Evolutionary conservation across 2,329 filamentous ascomycete genomes (phyloP).

Genomic region (Pleomassaria siparia): DNA sequence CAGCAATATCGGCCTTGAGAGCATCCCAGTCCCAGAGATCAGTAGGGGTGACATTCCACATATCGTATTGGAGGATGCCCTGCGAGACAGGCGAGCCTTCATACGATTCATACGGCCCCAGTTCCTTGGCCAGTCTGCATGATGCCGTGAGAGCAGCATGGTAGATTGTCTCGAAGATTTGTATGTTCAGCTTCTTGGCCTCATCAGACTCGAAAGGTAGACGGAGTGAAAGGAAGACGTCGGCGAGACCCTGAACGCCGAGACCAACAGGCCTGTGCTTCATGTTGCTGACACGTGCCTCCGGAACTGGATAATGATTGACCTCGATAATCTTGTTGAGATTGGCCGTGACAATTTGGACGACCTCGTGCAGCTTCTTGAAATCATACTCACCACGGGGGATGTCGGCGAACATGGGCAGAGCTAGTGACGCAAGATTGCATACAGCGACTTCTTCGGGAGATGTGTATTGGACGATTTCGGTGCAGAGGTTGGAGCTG

Average conservation of each 20-base stretch:
- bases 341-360: conserved; percentile 89
- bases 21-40: conserved; percentile 95
- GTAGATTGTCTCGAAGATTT: conserved; percentile 99
- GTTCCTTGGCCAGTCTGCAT: conserved; percentile 76
- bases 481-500: conserved; percentile 98
- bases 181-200: conserved; percentile 89
- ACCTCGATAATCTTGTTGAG: conserved; percentile 98
- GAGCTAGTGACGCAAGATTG: conserved; percentile 91
- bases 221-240: conserved; percentile 95
- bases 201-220: conserved; percentile 96
- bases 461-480: conserved; percentile 96
- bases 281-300: conserved; percentile 95
- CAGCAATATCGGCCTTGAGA: conserved; percentile 86
- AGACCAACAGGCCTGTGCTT: conserved; percentile 94
- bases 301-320: conserved; percentile 96
- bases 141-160: conserved; percentile 91
- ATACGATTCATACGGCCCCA: conserved; percentile 87
- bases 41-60: conserved; percentile 94
- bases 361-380: conserved; percentile 92
- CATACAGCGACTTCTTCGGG: conserved; percentile 98
- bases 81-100: conserved; percentile 91
- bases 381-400: conserved; percentile 87
- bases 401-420: conserved; percentile 89
- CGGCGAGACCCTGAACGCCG: conserved; percentile 95
- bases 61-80: conserved; percentile 95